Evolutionary conservation across 2,329 filamentous ascomycete species (phyloP), one percentile per base, ranked within the genome.

Genomic region (Niveomyces coronatus): DNA sequence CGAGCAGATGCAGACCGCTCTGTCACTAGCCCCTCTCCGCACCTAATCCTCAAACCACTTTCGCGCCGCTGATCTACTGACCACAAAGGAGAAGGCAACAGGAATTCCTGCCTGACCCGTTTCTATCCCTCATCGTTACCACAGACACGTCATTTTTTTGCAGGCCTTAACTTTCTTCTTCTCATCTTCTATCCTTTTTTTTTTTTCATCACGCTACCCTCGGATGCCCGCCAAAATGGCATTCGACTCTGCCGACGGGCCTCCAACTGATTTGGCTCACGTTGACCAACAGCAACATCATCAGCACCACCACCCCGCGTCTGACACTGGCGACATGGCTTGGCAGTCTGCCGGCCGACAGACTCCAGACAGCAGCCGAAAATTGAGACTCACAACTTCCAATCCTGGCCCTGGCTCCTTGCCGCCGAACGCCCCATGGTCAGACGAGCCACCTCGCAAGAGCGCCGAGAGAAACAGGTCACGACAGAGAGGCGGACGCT

Each of bases 381-480:
- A 50, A 27, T 51, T 54, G 35, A 57, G 52, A 35, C 54, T 56
- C 20, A 55, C 60, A 28, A 50, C 48, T 18, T 61, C 62, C 36
- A 61, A 53, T 15, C 51, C 31, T 53, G 49, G 38, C 46, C 57
- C 40, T 52, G 53, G 38, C 48, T 52, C 40, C 53, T 51, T 35
- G 48, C 51, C 35, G 41, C 46, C 18, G 23, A 24, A 20, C 15
- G 31, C 52, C 14, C 46, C 53, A n/a, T 55, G 54, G 47, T 51
- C 57, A 35, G 63, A 68, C 41, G 70, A 74, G 40, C 58, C 63
- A 11, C 35, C 40, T 42, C 62, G 70, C 49, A 67, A 60, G 50
- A 77, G 73, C 56, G 62, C 55, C 47, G 76, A 80, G 56, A 67
- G 71, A 42, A 77, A 71, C 48, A 61, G 72, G 47, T 76, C 75